phyloP scores from a whole-genome alignment of 768 basidiomycete genomes.

The Pleurotus ostreatus region DNA sequence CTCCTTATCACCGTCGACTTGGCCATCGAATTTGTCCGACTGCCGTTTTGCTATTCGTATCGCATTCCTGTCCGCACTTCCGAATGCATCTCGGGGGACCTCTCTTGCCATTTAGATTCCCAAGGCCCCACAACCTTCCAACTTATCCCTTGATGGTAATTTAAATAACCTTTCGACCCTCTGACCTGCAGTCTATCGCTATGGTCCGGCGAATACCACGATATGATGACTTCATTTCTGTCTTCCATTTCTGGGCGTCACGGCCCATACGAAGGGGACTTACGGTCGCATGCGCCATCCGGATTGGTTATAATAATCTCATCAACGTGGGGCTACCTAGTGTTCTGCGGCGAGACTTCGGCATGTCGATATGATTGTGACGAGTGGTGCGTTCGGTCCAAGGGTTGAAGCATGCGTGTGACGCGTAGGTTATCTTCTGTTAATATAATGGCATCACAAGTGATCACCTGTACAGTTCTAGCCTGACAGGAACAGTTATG shows the following conservation, averaged over 20 bases:
- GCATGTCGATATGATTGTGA: conserved; percentile 1
- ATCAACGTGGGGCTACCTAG: conserved; percentile 1
- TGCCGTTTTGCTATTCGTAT: background rate
- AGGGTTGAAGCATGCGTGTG: conserved; percentile 4
- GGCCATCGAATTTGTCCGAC: background rate
- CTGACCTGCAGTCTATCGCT: background rate
- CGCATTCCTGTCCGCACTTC: background rate
- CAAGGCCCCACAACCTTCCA: background rate
- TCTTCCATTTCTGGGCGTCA: background rate
- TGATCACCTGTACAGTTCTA: background rate
- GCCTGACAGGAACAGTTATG: background rate
- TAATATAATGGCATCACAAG: background rate
- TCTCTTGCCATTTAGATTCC: background rate
- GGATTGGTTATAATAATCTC: conserved; percentile 3
- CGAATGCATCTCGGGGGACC: background rate
- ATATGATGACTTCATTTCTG: background rate
- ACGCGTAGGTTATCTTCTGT: background rate
- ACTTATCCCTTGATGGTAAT: background rate
- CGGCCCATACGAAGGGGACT: background rate
- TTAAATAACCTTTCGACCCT: background rate
- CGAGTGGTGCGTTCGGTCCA: background rate
- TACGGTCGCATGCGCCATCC: conserved; percentile 1
- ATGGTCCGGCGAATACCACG: conserved; percentile 7
- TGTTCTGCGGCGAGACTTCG: conserved; percentile 3
- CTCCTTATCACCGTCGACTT: conserved; percentile 5